These are phyloP conservation scores for Ganoderma multipileum DNA, from an alignment of 1,284 basidiomycete genomes.

Conservation along the genomic window DNA sequence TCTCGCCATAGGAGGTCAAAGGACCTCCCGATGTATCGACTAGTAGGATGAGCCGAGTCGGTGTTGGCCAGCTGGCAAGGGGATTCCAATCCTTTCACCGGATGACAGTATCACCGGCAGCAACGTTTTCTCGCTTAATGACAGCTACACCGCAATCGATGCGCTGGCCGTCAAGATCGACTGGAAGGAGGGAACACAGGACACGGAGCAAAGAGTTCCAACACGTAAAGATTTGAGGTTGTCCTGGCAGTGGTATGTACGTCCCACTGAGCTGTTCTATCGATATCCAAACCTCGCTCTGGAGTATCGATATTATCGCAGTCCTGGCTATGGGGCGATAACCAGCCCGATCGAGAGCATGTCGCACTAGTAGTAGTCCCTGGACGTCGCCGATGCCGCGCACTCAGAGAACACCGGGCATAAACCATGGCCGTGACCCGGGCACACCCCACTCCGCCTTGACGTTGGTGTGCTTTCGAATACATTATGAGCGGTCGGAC, in stretches of 20 bases:
- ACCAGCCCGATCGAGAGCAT: too few species aligned
- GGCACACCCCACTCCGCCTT: too few species aligned
- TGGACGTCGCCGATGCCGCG: too few species aligned
- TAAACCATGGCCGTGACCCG: background rate
- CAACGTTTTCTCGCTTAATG: background rate
- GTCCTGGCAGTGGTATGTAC: background rate
- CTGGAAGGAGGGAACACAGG: background rate
- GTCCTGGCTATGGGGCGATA: too few species aligned
- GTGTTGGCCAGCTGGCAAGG: background rate
- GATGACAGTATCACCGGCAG: background rate
- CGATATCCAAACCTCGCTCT: background rate
- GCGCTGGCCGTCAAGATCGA: background rate
- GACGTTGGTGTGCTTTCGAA: too few species aligned
- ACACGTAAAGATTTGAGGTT: background rate
- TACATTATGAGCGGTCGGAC: background rate
- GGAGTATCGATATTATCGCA: background rate
- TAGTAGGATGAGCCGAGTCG: background rate
- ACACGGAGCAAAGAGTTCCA: background rate
- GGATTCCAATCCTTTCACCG: background rate
- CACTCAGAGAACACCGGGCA: background rate
- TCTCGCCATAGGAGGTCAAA: background rate
- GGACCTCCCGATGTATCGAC: background rate
- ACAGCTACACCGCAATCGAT: background rate
- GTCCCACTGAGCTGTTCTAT: background rate
- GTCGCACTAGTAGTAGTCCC: too few species aligned